These are phyloP conservation scores for Omphalotus olearius DNA, from an alignment of 1,284 basidiomycete genomes.

Conservation along the genomic window DNA sequence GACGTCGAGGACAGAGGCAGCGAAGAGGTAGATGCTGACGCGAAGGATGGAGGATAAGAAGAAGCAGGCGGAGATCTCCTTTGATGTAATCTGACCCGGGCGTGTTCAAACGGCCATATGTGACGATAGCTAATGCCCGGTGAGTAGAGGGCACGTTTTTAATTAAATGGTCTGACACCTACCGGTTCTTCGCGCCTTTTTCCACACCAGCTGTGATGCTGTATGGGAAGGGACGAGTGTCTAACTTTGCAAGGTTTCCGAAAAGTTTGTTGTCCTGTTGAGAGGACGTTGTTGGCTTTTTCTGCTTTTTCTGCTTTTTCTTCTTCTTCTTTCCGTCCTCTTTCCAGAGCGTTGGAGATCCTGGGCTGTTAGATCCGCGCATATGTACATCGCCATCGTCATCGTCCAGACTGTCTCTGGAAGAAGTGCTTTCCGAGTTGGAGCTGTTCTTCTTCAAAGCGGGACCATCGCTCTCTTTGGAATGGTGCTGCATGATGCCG, in stretches of 20 bases:
- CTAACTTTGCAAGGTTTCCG: background rate
- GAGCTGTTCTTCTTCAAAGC: no score
- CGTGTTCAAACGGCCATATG: slow-evolving; percentile 96
- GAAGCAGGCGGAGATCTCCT: background rate
- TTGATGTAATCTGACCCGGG: slow-evolving; percentile 65
- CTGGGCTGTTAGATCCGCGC: no score
- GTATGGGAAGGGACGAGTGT: slow-evolving; percentile 58
- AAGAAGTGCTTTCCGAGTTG: no score
- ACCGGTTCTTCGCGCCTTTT: slow-evolving; percentile 92
- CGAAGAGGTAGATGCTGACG: background rate
- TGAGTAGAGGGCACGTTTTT: slow-evolving; percentile 4
- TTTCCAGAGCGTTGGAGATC: no score
- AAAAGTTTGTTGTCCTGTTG: no score
- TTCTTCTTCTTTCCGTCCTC: no score
- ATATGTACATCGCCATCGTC: no score
- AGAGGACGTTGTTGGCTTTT: no score
- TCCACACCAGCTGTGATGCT: slow-evolving; percentile 96
- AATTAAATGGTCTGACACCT: slow-evolving; percentile 21
- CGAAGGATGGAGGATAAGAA: background rate
- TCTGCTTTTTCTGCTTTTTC: no score
- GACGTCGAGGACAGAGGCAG: background rate
- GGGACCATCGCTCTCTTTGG: slow-evolving; percentile 41
- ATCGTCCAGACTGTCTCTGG: no score
- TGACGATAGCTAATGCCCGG: slow-evolving; percentile 66
- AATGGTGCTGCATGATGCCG: slow-evolving; percentile 90